Evolutionary conservation across 352 stramenopile species (phyloP), one percentile per base, ranked within the genome.

Genomic region (Phytopythium kandeliae): DNA sequence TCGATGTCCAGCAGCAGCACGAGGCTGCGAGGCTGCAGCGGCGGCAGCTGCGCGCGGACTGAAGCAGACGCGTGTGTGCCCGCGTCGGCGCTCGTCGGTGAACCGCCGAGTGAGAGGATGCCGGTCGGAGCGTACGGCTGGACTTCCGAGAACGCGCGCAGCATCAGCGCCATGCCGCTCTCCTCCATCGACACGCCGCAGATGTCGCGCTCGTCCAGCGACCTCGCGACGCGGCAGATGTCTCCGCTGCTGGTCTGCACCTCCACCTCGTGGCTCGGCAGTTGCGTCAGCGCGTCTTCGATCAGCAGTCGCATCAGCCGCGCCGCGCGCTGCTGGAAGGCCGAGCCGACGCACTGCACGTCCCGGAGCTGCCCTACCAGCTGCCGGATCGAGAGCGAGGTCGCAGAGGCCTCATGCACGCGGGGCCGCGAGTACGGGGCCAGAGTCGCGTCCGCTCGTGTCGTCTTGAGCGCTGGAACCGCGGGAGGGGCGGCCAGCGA

Each of bases 1-100:
- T 61, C 28, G 8, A 67, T 58, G 36, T 79, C 65, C 13, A 85
- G 59, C 22, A 85, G 54, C 37, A 84, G 37, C 17, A 80, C 48
- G 9, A 61, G 45, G n/a, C 73, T 67, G 6, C 36, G 42, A 15
- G 54, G 19, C 22, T 60, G 33, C 17, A 82, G 17, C 3, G 44
- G 31, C 10, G 70, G 69, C 16, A 84, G 19, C 17, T 68, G 67
- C 6, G 55, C 57, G 9, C 58, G 57, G 26, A 76, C 49, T 5
- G 48, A 57, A 8, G 26, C 30, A 6, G 56, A 62, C 19, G 37
- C 37, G 17, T 63, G n/a, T 0, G 55, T 45, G 21, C 35, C 53
- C 9, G 42, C 34, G 17, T 63, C 57, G 3, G 43, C 52, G 16
- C 47, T 59, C 24, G 62, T 55, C 13, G 24, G 21, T n/a, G 42